phyloP scores from a whole-genome alignment of 495 filamentous ascomycete species.

The Thermothielavioides terrestris region DNA sequence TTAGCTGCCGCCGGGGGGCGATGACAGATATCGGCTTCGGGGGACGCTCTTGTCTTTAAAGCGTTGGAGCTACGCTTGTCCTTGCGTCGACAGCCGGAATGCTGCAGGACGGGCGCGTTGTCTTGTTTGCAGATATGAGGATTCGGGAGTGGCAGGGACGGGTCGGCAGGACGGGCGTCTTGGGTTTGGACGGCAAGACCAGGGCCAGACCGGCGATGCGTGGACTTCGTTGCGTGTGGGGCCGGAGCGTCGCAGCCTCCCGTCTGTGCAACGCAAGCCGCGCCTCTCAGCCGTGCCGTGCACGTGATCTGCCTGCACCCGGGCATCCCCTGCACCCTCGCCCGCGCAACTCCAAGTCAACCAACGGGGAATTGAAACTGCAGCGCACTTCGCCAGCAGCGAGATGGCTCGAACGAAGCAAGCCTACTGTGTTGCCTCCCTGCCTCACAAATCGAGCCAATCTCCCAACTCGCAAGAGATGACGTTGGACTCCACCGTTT shows the following conservation, averaged over 20 bases:
- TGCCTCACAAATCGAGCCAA: too few species aligned
- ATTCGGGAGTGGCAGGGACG: background rate
- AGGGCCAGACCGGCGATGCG: constrained; percentile 3
- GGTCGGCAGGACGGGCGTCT: constrained; percentile 9
- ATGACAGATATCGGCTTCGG: too few species aligned
- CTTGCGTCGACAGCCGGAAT: background rate
- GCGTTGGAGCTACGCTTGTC: too few species aligned
- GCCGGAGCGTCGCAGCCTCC: constrained; percentile 5
- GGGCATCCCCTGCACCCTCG: background rate
- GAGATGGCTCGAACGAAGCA: too few species aligned
- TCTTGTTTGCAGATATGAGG: too few species aligned
- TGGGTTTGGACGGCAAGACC: constrained; percentile 6
- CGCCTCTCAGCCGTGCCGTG: background rate
- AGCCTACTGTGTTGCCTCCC: too few species aligned
- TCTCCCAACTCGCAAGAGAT: too few species aligned
- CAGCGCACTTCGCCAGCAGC: too few species aligned
- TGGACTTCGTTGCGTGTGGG: constrained; percentile 6
- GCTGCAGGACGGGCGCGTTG: background rate
- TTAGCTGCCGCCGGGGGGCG: background rate
- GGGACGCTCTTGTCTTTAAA: too few species aligned
- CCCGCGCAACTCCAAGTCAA: too few species aligned
- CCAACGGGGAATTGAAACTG: too few species aligned
- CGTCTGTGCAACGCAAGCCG: constrained; percentile 1
- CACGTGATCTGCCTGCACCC: background rate
- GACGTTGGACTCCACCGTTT: too few species aligned